Percentiles rank a stretch among this genome's conserved stretches.
phyloP scores from a whole-genome alignment of 208 protist species.

The Balamuthia mandrillaris region DNA sequence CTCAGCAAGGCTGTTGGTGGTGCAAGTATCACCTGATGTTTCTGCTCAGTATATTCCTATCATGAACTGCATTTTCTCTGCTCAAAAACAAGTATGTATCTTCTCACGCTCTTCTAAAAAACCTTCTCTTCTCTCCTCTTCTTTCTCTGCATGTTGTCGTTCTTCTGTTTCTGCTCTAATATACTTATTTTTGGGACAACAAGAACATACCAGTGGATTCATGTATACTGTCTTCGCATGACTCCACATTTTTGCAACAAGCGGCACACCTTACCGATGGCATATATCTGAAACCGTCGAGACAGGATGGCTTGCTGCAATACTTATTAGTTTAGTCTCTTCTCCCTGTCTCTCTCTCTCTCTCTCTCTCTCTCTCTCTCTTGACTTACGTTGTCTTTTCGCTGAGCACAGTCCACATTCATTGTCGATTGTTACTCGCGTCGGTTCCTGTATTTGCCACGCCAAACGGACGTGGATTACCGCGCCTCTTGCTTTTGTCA shows the following conservation, averaged over 20 bases:
- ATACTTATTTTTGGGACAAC: neutral
- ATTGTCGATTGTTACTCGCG: constrained; percentile 44
- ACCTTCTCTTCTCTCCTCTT: no score
- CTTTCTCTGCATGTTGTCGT: no score
- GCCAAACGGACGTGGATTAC: constrained; percentile 49
- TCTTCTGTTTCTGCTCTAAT: no score
- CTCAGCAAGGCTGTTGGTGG: constrained; percentile 46
- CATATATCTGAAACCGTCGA: constrained; percentile 50
- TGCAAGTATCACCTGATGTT: constrained; percentile 52
- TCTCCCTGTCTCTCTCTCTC: neutral
- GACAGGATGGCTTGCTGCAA: constrained; percentile 39
- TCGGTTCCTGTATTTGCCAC: constrained; percentile 44
- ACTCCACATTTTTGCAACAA: constrained; percentile 61
- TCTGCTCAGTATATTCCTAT: constrained; percentile 60
- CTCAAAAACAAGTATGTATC: constrained; percentile 50
- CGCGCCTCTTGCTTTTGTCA: constrained; percentile 59
- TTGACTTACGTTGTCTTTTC: no score
- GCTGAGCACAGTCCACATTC: constrained; percentile 46
- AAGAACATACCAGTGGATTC: constrained; percentile 51
- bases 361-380: no score
- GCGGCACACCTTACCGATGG: constrained; percentile 57
- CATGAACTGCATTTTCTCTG: constrained; percentile 67
- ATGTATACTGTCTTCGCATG: constrained; percentile 38
- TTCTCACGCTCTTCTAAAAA: no score
- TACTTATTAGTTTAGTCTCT: constrained; percentile 42